phyloP scores from a whole-genome alignment of 257 asterid species.

The Przewalskia tangutica region DNA sequence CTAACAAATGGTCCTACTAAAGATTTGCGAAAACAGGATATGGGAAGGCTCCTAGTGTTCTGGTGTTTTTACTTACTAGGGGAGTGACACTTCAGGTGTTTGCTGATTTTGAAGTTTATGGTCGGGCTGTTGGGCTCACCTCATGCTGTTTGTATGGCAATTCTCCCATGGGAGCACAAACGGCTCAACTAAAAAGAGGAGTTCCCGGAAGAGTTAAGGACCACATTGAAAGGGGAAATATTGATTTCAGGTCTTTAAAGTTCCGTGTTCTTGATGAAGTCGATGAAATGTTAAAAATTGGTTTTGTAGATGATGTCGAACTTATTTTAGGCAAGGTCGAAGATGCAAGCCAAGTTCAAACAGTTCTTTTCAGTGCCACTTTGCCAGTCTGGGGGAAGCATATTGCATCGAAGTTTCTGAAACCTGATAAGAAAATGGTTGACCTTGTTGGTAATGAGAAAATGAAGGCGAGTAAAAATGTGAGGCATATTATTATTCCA shows the following conservation, averaged over 20 bases:
- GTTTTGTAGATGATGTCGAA: constrained; percentile 98
- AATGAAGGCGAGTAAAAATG: constrained; percentile 92
- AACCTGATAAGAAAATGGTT: constrained; percentile 69
- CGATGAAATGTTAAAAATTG: constrained; percentile 99
- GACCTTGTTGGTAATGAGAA: constrained; percentile 96
- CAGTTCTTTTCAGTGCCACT: constrained; percentile 96
- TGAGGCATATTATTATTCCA: constrained; percentile 83
- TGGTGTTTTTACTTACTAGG: constrained; percentile 90
- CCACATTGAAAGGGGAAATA: constrained; percentile 68
- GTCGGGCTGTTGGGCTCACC: constrained; percentile 61
- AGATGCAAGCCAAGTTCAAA: constrained; percentile 79
- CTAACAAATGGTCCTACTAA: constrained; percentile 66
- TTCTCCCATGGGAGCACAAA: constrained; percentile 61
- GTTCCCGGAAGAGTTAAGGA: constrained; percentile 99
- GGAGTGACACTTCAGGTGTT: constrained; percentile 88
- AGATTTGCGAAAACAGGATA: constrained; percentile 59
- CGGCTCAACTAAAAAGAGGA: constrained; percentile 55
- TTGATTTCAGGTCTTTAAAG: constrained; percentile 64
- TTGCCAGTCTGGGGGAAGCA: constrained; percentile 83
- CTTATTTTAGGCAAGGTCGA: constrained; percentile 87
- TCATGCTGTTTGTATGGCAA: constrained; percentile 89
- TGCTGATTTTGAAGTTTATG: constrained; percentile 71
- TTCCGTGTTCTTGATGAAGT: constrained; percentile 98
- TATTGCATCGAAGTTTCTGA: constrained; percentile 57
- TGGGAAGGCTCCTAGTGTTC: constrained; percentile 84